Conservation (phyloP, 1,284 basidiomycete genomes). For the Ceratobasidium sp. region DNA sequence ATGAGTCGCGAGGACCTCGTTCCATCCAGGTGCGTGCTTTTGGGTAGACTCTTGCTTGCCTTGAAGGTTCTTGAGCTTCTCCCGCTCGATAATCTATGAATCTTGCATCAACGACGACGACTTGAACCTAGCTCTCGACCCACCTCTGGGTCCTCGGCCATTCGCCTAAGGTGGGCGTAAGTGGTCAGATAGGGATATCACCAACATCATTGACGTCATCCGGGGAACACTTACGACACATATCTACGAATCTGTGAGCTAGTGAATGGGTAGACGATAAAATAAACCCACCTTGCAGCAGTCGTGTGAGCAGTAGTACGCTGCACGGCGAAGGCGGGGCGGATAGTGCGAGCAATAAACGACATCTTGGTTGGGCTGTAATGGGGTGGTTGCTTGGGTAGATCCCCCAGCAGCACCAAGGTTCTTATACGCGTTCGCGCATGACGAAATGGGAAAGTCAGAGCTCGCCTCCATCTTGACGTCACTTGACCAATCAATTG, state of each 20-base stretch:
- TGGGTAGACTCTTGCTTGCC: slow-evolving; percentile 60
- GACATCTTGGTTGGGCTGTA: not conserved
- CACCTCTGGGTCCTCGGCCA: slow-evolving; percentile 64
- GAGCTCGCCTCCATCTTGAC: slow-evolving; percentile 21
- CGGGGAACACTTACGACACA: not conserved
- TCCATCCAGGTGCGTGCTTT: slow-evolving; percentile 73
- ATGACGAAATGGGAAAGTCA: slow-evolving; percentile 3
- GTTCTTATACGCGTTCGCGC: slow-evolving; percentile 10
- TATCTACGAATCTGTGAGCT: not conserved
- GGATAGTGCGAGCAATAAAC: slow-evolving; percentile 24
- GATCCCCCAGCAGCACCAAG: not conserved
- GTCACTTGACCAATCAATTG: slow-evolving; percentile 9
- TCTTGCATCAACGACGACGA: not conserved
- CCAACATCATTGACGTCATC: not conserved
- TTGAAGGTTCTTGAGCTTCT: slow-evolving; percentile 63
- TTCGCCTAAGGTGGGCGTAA: not conserved
- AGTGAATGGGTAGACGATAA: not conserved
- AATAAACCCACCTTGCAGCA: slow-evolving; percentile 15
- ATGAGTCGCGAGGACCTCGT: slow-evolving; percentile 67
- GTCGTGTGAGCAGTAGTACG: slow-evolving; percentile 6
- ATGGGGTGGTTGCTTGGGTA: slow-evolving; percentile 7
- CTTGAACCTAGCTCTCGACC: slow-evolving; percentile 39
- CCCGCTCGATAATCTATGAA: slow-evolving; percentile 59
- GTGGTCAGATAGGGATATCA: not conserved
- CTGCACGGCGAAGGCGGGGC: slow-evolving; percentile 16